Conservation (phyloP, 129 eudicot genomes). For the Scalesia atractyloides region DNA sequence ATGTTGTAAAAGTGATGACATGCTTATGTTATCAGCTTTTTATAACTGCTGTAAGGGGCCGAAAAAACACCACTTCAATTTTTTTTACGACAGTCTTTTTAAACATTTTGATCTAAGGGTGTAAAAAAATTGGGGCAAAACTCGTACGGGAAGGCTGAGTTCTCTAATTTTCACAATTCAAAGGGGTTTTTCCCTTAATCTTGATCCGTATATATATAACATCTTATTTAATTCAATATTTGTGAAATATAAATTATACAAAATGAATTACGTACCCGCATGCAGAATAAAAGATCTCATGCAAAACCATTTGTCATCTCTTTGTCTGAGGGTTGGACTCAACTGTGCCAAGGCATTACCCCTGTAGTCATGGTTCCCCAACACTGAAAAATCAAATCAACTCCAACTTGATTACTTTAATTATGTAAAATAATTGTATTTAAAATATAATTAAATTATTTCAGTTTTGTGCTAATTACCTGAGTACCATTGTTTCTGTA, state of each 20-base stretch:
- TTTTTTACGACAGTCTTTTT: too few relatives aligned
- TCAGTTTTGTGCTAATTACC: slow-evolving; percentile 28
- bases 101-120: too few relatives aligned
- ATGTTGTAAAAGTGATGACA: too few relatives aligned
- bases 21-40: too few relatives aligned
- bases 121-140: too few relatives aligned
- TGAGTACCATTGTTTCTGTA: slow-evolving; percentile 62
- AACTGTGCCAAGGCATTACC: slow-evolving; percentile 72
- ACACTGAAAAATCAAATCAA: slow-evolving; percentile 37
- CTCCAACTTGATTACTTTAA: background rate
- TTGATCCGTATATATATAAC: too few relatives aligned
- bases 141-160: too few relatives aligned
- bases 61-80: too few relatives aligned
- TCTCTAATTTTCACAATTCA: too few relatives aligned
- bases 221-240: background rate
- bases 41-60: too few relatives aligned
- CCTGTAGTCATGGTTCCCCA: slow-evolving; percentile 86
- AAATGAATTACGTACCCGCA: slow-evolving; percentile 38
- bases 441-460: background rate
- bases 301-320: slow-evolving; percentile 67
- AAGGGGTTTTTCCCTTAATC: too few relatives aligned
- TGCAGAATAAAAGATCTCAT: slow-evolving; percentile 49
- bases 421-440: too few relatives aligned
- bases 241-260: background rate
- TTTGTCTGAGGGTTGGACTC: slow-evolving; percentile 48